Conservation (phyloP, 306 rosid genomes). For the Calophaca sinica region DNA sequence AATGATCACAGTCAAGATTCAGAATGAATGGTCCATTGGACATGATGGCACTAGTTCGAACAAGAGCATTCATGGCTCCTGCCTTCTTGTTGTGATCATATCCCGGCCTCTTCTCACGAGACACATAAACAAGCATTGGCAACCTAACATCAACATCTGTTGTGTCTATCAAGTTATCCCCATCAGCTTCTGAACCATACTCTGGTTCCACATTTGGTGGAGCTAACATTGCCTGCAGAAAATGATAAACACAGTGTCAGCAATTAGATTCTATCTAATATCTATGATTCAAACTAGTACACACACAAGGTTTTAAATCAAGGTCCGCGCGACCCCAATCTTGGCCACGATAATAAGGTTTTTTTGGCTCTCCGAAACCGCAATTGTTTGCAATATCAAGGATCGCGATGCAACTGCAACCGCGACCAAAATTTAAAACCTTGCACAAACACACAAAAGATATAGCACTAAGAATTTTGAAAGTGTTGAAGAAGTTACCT, state of each 20-base stretch:
- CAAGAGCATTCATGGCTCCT: conserved; percentile 91
- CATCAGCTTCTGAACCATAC: conserved; percentile 72
- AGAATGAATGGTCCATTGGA: conserved; percentile 89
- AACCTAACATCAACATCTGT: conserved; percentile 73
- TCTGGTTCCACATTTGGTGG: conserved; percentile 81
- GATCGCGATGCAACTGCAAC: no score
- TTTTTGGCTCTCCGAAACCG: no score
- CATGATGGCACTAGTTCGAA: conserved; percentile 88
- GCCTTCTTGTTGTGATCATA: conserved; percentile 94
- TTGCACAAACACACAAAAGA: not conserved
- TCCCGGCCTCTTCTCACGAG: conserved; percentile 85
- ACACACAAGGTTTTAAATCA: no score
- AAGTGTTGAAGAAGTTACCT: conserved; percentile 53
- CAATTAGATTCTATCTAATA: not conserved
- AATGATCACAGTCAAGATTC: conserved; percentile 91
- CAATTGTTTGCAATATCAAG: no score
- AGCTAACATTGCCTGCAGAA: conserved; percentile 81
- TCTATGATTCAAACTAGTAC: not conserved
- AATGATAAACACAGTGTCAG: not conserved
- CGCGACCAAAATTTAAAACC: no score
- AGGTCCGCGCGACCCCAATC: no score
- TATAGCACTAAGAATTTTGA: not conserved
- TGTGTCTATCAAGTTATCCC: conserved; percentile 72
- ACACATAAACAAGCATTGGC: conserved; percentile 86
- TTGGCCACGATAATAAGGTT: no score